Evolutionary conservation across 805 yeast species (phyloP).

Genomic region (Candida parachauliodes): DNA sequence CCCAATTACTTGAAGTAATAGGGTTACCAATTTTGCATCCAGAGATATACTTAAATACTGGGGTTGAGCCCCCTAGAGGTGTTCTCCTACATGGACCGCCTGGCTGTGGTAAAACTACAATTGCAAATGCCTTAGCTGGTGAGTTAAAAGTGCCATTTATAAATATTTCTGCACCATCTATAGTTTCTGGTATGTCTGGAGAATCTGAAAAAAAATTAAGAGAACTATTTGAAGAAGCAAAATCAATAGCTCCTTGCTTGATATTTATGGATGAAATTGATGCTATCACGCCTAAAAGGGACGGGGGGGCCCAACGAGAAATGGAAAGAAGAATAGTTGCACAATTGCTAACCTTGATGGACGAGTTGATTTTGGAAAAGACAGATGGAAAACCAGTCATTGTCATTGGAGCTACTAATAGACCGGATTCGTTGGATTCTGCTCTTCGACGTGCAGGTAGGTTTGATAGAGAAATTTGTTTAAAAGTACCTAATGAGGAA

Average conservation of each 20-base stretch:
- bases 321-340: constrained; percentile 98
- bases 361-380: constrained; percentile 81
- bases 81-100: constrained; percentile 96
- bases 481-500: constrained; percentile 89
- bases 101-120: constrained; percentile 96
- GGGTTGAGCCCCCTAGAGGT: constrained; percentile 95
- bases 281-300: constrained; percentile 97
- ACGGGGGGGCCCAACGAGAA: constrained; percentile 91
- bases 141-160: constrained; percentile 91
- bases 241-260: constrained; percentile 82
- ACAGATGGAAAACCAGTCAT: constrained; percentile 92
- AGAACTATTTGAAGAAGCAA: constrained; percentile 92
- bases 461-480: constrained; percentile 90
- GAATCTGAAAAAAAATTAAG: constrained; percentile 93
- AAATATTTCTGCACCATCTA: constrained; percentile 88
- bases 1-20: constrained; percentile 83
- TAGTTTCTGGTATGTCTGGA: constrained; percentile 99
- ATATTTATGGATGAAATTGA: constrained; percentile 95
- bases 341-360: constrained; percentile 90
- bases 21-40: constrained; percentile 93
- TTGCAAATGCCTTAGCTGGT: constrained; percentile 95
- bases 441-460: constrained; percentile 96
- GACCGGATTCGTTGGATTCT: constrained; percentile 93
- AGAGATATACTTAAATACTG: constrained; percentile 81
- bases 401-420: constrained; percentile 92